Conservation (phyloP, 2,329 filamentous ascomycete genomes). For the Fusarium pseudoanthophilum region DNA sequence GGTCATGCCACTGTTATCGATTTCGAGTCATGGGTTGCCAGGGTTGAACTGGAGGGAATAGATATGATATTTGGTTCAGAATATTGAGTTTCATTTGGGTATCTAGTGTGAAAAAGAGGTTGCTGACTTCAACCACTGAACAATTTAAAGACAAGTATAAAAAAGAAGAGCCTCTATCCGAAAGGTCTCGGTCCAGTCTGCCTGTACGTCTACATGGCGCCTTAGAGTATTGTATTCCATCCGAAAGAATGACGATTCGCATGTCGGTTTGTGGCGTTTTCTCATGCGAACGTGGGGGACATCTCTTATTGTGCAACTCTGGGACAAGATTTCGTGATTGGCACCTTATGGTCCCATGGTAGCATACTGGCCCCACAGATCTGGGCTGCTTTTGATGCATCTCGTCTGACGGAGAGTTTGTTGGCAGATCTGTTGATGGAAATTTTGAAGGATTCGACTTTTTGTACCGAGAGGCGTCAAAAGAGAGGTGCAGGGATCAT, state of each 20-base stretch:
- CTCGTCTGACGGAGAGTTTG: background rate
- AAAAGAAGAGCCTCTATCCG: background rate
- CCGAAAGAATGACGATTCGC: background rate
- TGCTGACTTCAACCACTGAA: conserved; percentile 12
- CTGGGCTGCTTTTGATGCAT: conserved; percentile 28
- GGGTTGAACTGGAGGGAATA: background rate
- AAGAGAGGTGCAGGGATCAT: background rate
- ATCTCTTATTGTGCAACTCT: conserved; percentile 36
- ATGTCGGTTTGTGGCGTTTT: background rate
- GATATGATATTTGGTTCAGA: background rate
- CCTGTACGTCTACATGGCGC: background rate
- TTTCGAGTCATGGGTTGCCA: conserved; percentile 21
- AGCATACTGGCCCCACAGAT: conserved; percentile 20
- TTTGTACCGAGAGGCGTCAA: background rate
- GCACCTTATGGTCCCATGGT: background rate
- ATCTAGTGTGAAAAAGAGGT: conserved; percentile 22
- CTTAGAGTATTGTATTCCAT: background rate
- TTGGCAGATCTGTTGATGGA: conserved; percentile 1
- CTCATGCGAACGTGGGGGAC: background rate
- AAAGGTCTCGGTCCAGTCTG: background rate
- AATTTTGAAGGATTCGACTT: background rate
- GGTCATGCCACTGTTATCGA: conserved; percentile 39
- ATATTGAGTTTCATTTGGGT: conserved; percentile 31
- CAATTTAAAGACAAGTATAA: conserved; percentile 10
- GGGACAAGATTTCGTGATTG: conserved; percentile 37